Percentiles rank a stretch among this genome's conserved stretches.
Evolutionary conservation across 305 asterid species (phyloP).

Genomic region (Striga hermonthica): DNA sequence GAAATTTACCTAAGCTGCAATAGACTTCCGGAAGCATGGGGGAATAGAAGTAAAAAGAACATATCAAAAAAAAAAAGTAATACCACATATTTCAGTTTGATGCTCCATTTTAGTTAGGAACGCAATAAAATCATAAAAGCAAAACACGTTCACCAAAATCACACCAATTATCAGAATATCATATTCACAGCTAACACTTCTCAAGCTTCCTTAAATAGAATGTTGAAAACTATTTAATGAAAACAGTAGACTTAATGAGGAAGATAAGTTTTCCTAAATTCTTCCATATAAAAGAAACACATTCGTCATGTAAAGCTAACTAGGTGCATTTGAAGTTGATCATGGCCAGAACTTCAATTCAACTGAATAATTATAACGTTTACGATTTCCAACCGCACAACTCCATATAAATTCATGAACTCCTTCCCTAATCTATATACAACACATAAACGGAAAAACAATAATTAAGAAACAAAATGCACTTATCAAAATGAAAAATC

Average conservation of each 20-base stretch:
- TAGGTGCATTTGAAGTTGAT: not conserved
- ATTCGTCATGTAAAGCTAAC: not conserved
- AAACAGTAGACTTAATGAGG: conserved; percentile 8
- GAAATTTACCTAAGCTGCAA: conserved; percentile 28
- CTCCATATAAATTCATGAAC: not conserved
- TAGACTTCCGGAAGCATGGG: not conserved
- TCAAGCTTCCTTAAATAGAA: too few relatives aligned
- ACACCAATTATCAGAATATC: not conserved
- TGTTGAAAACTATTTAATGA: too few relatives aligned
- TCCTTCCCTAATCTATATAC: not conserved
- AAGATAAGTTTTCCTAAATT: conserved; percentile 14
- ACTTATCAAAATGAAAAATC: too few relatives aligned
- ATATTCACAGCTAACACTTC: not conserved
- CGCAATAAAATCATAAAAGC: conserved; percentile 1
- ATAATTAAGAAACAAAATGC: too few relatives aligned
- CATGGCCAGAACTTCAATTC: too few relatives aligned
- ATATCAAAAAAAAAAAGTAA: too few relatives aligned
- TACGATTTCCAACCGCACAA: not conserved
- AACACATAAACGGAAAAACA: too few relatives aligned
- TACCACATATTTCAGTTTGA: too few relatives aligned
- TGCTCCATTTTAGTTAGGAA: not conserved
- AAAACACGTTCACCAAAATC: not conserved
- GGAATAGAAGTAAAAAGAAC: too few relatives aligned
- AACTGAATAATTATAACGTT: too few relatives aligned
- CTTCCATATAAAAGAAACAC: conserved; percentile 6